Percentiles rank a stretch among this genome's conserved stretches.
These are phyloP conservation scores for Paraleonurus japonicus DNA, from an alignment of 257 asterid species.

Conservation along the genomic window DNA sequence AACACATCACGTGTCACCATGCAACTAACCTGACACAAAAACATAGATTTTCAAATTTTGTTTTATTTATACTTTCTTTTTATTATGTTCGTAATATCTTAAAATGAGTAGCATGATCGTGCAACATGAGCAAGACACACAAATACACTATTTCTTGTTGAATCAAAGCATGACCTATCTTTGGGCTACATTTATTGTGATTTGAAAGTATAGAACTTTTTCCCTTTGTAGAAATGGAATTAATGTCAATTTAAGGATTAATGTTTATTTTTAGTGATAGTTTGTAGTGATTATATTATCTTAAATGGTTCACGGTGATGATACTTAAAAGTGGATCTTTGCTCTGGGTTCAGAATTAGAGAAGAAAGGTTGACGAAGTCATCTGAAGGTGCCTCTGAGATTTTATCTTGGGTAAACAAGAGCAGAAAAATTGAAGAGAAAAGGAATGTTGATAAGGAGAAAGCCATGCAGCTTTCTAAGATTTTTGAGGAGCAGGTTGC, in stretches of 20 bases:
- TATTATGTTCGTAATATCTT: background rate
- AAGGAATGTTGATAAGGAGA: conserved; percentile 69
- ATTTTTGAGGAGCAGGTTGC: conserved; percentile 92
- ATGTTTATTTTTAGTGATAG: background rate
- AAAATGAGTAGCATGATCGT: background rate
- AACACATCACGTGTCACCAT: background rate
- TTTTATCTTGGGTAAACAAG: conserved; percentile 74
- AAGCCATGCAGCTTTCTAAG: conserved; percentile 76
- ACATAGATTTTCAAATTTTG: background rate
- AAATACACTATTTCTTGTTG: background rate
- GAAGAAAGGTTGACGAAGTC: conserved; percentile 76
- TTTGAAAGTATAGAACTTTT: background rate
- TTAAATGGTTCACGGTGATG: background rate
- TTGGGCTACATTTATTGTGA: background rate
- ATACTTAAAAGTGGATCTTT: conserved; percentile 6
- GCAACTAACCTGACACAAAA: background rate
- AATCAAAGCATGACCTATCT: background rate
- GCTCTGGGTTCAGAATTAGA: conserved; percentile 56
- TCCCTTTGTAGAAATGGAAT: background rate
- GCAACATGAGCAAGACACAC: background rate
- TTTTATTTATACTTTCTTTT: background rate
- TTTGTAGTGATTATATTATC: background rate
- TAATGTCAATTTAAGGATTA: background rate
- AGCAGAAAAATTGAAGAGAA: conserved; percentile 82
- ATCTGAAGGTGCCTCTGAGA: conserved; percentile 74